Evolutionary conservation across 1,284 basidiomycete species (phyloP).

Genomic region (Cerrena zonata): DNA sequence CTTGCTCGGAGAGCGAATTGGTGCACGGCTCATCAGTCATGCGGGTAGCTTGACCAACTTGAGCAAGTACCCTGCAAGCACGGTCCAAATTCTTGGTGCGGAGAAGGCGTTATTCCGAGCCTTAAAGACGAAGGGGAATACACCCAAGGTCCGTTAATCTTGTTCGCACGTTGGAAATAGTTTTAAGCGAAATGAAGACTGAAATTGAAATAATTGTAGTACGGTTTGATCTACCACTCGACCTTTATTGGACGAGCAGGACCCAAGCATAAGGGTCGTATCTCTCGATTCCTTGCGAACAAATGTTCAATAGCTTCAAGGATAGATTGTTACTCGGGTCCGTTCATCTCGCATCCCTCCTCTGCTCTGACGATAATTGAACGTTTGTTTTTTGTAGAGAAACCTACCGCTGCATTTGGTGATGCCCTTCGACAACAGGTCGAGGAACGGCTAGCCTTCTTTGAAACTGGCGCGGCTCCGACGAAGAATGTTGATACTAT

Average conservation of each 20-base stretch:
- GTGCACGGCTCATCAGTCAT: slow-evolving; percentile 92
- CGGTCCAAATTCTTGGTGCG: slow-evolving; percentile 95
- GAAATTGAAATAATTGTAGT: too few relatives aligned
- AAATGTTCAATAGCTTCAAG: slow-evolving; percentile 97
- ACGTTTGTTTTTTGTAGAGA: slow-evolving; percentile 42
- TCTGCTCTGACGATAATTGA: neutral
- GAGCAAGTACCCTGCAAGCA: slow-evolving; percentile 97
- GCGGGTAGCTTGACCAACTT: slow-evolving; percentile 96
- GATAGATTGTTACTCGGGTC: slow-evolving; percentile 94
- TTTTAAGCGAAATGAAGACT: too few relatives aligned
- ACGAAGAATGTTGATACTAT: slow-evolving; percentile 86
- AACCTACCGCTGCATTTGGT: slow-evolving; percentile 89
- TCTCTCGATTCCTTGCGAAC: slow-evolving; percentile 96
- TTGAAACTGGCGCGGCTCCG: slow-evolving; percentile 82
- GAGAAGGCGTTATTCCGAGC: slow-evolving; percentile 98
- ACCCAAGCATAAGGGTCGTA: slow-evolving; percentile 94
- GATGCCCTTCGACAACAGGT: slow-evolving; percentile 92
- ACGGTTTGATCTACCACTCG: slow-evolving; percentile 89
- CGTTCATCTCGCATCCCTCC: slow-evolving; percentile 15
- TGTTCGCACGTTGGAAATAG: too few relatives aligned
- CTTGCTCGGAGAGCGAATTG: slow-evolving; percentile 91
- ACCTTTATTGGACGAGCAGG: slow-evolving; percentile 94
- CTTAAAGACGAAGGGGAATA: slow-evolving; percentile 97
- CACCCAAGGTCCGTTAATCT: slow-evolving; percentile 89
- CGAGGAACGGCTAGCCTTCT: slow-evolving; percentile 92